A percentile compares a stretch with the other conserved stretches of the same genome.
These are phyloP conservation scores for Aspergillus steynii DNA, from an alignment of 495 filamentous ascomycete genomes.

Conservation along the genomic window DNA sequence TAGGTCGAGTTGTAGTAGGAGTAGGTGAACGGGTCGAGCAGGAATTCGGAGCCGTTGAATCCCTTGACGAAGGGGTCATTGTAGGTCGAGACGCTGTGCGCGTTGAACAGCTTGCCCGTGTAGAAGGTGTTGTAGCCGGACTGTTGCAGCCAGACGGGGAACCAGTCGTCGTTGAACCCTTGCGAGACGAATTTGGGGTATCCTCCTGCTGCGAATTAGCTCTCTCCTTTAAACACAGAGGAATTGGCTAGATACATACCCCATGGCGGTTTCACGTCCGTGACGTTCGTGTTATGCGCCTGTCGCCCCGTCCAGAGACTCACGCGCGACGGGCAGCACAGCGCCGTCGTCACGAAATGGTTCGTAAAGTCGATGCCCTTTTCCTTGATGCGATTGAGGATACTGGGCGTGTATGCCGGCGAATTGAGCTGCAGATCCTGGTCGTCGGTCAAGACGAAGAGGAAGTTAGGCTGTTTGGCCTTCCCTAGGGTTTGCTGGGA, in stretches of 20 bases:
- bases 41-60: constrained; percentile 60
- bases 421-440: constrained; percentile 64
- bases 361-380: constrained; percentile 55
- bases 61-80: constrained; percentile 58
- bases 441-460: constrained; percentile 68
- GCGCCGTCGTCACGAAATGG: constrained; percentile 63
- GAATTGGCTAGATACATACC: constrained; percentile 35
- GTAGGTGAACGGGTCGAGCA: constrained; percentile 73
- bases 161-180: constrained; percentile 65
- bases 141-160: constrained; percentile 69
- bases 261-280: constrained; percentile 63
- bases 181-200: constrained; percentile 69
- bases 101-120: constrained; percentile 72
- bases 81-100: constrained; percentile 60
- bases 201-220: constrained; percentile 48
- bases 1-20: constrained; percentile 66
- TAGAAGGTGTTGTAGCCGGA: constrained; percentile 75
- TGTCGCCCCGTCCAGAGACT: constrained; percentile 65
- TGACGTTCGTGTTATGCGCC: constrained; percentile 76
- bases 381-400: constrained; percentile 52
- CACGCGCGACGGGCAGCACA: constrained; percentile 66
- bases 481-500: constrained; percentile 2
- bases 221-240: neutral
- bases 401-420: constrained; percentile 56
- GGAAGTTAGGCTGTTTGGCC: constrained; percentile 50